A percentile compares a stretch with the other conserved stretches of the same genome.
These are phyloP conservation scores for Penicillium hesseltinei DNA, from an alignment of 2,329 filamentous ascomycete species.

Conservation along the genomic window DNA sequence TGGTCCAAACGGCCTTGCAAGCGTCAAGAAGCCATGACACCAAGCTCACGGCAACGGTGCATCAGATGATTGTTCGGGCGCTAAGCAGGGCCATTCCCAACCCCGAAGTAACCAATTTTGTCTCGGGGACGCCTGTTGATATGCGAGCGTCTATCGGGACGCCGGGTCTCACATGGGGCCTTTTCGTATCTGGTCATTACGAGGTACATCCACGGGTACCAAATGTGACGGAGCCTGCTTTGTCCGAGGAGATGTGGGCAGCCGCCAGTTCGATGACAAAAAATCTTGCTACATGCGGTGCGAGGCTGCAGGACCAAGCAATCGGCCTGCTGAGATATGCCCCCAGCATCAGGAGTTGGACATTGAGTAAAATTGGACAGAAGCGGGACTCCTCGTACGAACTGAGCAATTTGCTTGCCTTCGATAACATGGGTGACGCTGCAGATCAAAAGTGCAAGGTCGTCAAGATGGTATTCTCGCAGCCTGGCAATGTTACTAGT, in stretches of 20 bases:
- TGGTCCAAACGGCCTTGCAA: conserved; percentile 29
- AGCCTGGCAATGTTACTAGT: conserved; percentile 43
- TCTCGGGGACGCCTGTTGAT: conserved; percentile 42
- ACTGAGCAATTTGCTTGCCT: conserved; percentile 47
- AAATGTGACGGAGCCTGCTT: conserved; percentile 1
- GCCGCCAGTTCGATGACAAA: conserved; percentile 33
- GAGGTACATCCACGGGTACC: conserved; percentile 19
- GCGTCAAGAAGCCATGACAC: conserved; percentile 33
- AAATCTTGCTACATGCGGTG: conserved; percentile 32
- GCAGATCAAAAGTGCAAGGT: conserved; percentile 19
- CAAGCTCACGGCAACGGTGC: conserved; percentile 45
- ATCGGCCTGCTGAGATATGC: conserved; percentile 47
- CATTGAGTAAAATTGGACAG: conserved; percentile 38
- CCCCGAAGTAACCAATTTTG: conserved; percentile 32
- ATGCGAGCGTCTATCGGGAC: conserved; percentile 39
- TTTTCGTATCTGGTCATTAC: conserved; percentile 35
- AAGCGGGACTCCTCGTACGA: conserved; percentile 45
- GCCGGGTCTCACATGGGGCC: conserved; percentile 37
- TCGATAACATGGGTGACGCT: conserved; percentile 33
- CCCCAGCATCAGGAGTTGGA: conserved; percentile 43
- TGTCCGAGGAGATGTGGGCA: conserved; percentile 37
- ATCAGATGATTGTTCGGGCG: conserved; percentile 42
- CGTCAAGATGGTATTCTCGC: conserved; percentile 44
- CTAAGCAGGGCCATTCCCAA: conserved; percentile 33
- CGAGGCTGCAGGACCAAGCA: conserved; percentile 39